Evolutionary conservation across 106 monocot genomes (phyloP).

Genomic region (Vanilla planifolia): DNA sequence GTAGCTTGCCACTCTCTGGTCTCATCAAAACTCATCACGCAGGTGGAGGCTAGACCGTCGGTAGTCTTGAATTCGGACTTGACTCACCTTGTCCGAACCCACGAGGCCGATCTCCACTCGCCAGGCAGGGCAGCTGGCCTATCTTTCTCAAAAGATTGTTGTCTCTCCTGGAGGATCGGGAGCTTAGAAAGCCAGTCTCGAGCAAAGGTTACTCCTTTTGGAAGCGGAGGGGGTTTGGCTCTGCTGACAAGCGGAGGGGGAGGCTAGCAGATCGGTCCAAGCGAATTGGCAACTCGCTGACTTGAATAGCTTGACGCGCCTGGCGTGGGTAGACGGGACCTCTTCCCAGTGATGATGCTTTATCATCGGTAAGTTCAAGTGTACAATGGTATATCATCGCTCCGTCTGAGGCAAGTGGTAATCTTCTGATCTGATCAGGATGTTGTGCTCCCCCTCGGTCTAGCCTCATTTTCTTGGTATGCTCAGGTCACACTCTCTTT

Average conservation of each 20-base stretch:
- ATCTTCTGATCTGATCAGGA: slow-evolving; percentile 1
- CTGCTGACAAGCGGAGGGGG: too few relatives aligned
- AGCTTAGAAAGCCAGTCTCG: too few relatives aligned
- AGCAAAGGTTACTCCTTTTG: too few relatives aligned
- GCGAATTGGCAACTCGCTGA: background rate
- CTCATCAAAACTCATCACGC: too few relatives aligned
- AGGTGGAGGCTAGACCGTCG: background rate
- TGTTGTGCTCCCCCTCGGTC: slow-evolving; percentile 2
- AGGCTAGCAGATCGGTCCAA: too few relatives aligned
- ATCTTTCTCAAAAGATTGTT: too few relatives aligned
- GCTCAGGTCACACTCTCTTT: slow-evolving; percentile 5
- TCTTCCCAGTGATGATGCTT: slow-evolving; percentile 4
- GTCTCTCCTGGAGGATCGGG: too few relatives aligned
- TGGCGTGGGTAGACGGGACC: background rate
- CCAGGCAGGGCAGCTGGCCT: slow-evolving; percentile 1
- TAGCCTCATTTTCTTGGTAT: slow-evolving; percentile 1
- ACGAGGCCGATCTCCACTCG: background rate
- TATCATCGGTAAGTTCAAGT: slow-evolving; percentile 5
- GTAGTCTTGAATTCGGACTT: background rate
- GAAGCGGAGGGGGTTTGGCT: too few relatives aligned
- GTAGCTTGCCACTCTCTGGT: background rate
- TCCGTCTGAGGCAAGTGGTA: slow-evolving; percentile 6
- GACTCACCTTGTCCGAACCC: background rate
- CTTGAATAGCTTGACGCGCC: slow-evolving; percentile 7
- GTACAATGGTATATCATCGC: slow-evolving; percentile 3